Percentiles rank a stretch among this genome's conserved stretches.
Evolutionary conservation across 1,284 basidiomycete species (phyloP).

Genomic region (Mycena sp.): DNA sequence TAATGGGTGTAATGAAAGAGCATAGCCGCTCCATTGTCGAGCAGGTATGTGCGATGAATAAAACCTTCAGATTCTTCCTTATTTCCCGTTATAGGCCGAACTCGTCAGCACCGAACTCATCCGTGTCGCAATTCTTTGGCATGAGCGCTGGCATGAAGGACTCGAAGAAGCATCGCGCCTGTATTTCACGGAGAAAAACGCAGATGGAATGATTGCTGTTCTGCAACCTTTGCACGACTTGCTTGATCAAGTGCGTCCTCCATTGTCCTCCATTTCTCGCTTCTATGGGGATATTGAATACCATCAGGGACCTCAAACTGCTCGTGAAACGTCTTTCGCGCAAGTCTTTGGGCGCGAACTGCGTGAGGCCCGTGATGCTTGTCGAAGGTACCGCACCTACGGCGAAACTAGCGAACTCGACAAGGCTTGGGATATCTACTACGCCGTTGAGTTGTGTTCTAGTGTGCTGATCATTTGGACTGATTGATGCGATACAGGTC

Average conservation of each 20-base stretch:
- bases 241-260: slow-evolving; percentile 81
- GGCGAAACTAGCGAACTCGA: slow-evolving; percentile 93
- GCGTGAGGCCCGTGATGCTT: slow-evolving; percentile 94
- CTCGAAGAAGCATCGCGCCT: slow-evolving; percentile 97
- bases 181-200: slow-evolving; percentile 98
- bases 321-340: slow-evolving; percentile 94
- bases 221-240: slow-evolving; percentile 95
- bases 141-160: slow-evolving; percentile 99
- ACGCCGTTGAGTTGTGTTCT: slow-evolving; percentile 63
- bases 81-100: slow-evolving; percentile 69
- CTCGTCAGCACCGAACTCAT: slow-evolving; percentile 96
- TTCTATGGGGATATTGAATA: background rate
- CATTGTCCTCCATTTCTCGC: slow-evolving; percentile 41
- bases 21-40: slow-evolving; percentile 92
- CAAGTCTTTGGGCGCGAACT: slow-evolving; percentile 96
- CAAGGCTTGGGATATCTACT: slow-evolving; percentile 99
- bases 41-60: slow-evolving; percentile 63
- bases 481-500: slow-evolving; percentile 62
- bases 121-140: slow-evolving; percentile 98
- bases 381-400: slow-evolving; percentile 87
- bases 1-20: slow-evolving; percentile 95
- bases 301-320: slow-evolving; percentile 88
- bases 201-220: slow-evolving; percentile 97
- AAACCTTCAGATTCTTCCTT: background rate
- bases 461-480: slow-evolving; percentile 8